Base-by-base conservation (phyloP, 257 asterid species). In the Verbascum thapsus region DNA sequence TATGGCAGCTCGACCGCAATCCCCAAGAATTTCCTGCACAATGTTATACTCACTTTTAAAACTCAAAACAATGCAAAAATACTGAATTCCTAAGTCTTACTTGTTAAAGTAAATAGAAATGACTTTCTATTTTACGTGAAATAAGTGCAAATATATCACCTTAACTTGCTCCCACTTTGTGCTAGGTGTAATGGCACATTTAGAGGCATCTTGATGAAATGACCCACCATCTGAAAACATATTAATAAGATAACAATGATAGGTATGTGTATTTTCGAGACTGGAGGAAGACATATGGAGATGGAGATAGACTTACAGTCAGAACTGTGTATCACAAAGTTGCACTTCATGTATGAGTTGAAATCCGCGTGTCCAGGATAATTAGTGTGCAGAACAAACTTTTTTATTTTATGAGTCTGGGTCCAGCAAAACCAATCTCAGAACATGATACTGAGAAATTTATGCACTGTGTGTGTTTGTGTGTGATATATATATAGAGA, bases 361-460 rank as follows among this genome's bases (percentile, higher is more conserved):
- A 89, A 89, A 79, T 89, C 94, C 2, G 91, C 85, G 66, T 89
- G 95, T 49, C 96, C 96, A 1, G 96, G 95, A 76, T 84, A 89
- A 78, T 89, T 89, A 7, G 95, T 86, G 50, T 89, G 96, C 81
- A 89, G 78, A 44, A 89, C 94, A 73, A 89, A 89, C 77, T 89
- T 89, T 72, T 89, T 89, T 50, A 89, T 72, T 69, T 86, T 89
- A 58, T 89, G 96, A 1, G 88, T 86, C 96, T 89, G 81, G 18
- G 62, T 35, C 39, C 63, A 69, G 53, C 66, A 69, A 52, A 54
- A 56, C 51, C 20, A 72, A 60, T 20, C 7, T 59, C 38, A 71
- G 17, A 63, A 26, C 12, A 16, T 66, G 57, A 52, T 26, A 40
- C n/a, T 7, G 0, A 26, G 32, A 26, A 34, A 55, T 43, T 26